Evolutionary conservation across 306 rosid species (phyloP).

Genomic region (Cucurbita moschata): DNA sequence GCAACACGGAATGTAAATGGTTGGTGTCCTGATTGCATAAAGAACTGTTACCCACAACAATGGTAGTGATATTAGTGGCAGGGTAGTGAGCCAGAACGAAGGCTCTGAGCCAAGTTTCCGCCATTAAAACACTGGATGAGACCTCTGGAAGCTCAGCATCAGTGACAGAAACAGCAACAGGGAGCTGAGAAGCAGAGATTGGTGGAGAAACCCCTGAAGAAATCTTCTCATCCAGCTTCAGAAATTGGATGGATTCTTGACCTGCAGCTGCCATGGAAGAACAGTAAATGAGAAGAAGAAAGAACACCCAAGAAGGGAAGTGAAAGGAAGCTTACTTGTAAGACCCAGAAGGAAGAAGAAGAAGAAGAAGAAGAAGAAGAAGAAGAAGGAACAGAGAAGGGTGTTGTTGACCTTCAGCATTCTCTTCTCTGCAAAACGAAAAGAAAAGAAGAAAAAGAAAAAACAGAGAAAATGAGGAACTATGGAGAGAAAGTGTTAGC

Average conservation of each 20-base stretch:
- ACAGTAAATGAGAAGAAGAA: background rate
- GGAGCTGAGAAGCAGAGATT: conserved; percentile 22
- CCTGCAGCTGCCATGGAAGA: conserved; percentile 22
- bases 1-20: conserved; percentile 18
- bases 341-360: conserved; percentile 5
- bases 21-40: conserved; percentile 26
- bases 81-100: conserved; percentile 61
- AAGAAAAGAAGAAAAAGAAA: background rate
- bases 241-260: conserved; percentile 33
- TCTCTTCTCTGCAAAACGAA: background rate
- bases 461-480: background rate
- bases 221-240: conserved; percentile 28
- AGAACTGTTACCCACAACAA: conserved; percentile 30
- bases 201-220: conserved; percentile 11
- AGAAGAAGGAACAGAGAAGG: background rate
- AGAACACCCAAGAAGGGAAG: background rate
- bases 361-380: background rate
- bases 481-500: background rate
- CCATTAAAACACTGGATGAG: conserved; percentile 40
- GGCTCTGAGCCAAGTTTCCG: conserved; percentile 64
- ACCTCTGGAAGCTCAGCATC: conserved; percentile 27
- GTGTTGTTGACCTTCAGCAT: background rate
- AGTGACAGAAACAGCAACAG: conserved; percentile 45
- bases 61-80: conserved; percentile 41
- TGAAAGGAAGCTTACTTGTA: background rate